Percentiles rank a stretch among this genome's conserved stretches.
Evolutionary conservation across 164 flowering plant genomes (phyloP).

Genomic region (Hamamelis virginiana): DNA sequence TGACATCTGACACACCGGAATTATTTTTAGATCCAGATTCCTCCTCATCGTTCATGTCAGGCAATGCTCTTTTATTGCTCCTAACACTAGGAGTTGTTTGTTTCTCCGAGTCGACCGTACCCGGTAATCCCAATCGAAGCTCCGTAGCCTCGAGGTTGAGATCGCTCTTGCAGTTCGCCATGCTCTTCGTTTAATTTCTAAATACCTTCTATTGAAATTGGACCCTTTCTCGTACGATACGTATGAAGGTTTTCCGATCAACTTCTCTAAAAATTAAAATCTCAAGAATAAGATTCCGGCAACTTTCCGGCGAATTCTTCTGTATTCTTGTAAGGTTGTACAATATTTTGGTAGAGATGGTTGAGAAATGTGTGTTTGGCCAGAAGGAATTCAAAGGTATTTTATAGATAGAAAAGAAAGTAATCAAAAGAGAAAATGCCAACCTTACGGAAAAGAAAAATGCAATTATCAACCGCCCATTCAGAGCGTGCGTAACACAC

Average conservation of each 20-base stretch:
- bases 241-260: too few relatives aligned
- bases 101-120: conserved; percentile 26
- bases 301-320: neutral
- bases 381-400: neutral
- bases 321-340: neutral
- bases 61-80: conserved; percentile 41
- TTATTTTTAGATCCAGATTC: neutral
- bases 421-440: too few relatives aligned
- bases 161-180: conserved; percentile 31
- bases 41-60: conserved; percentile 23
- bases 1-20: neutral
- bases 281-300: neutral
- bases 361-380: neutral
- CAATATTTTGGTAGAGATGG: neutral
- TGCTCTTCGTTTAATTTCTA: conserved; percentile 11
- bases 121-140: conserved; percentile 63
- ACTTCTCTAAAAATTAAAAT: neutral
- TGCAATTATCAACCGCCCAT: neutral
- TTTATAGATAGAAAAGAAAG: conserved; percentile 1
- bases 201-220: neutral
- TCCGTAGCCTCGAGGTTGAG: conserved; percentile 64
- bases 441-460: neutral
- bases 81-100: conserved; percentile 1
- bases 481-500: neutral
- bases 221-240: neutral